Conservation (phyloP, 257 asterid genomes). For the Capsicum rhomboideum region DNA sequence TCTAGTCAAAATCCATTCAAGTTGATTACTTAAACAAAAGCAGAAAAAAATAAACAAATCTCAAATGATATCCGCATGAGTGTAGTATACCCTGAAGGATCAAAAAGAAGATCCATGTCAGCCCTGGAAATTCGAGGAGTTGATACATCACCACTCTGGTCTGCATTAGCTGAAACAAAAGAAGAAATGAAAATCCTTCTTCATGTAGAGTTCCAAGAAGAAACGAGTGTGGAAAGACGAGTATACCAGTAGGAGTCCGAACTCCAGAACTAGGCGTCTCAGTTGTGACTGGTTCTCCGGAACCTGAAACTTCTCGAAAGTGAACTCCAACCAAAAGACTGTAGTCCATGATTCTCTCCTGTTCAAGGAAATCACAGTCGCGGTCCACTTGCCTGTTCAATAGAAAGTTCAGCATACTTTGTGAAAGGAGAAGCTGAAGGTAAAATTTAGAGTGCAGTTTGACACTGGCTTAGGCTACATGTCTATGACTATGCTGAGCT, state of each 20-base stretch:
- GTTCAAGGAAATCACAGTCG: slow-evolving; percentile 93
- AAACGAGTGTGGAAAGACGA: not conserved
- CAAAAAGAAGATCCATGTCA: slow-evolving; percentile 22
- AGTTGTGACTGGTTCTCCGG: slow-evolving; percentile 45
- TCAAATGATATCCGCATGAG: not conserved
- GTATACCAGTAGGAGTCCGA: slow-evolving; percentile 30
- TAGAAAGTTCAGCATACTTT: not conserved
- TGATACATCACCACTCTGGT: slow-evolving; percentile 21
- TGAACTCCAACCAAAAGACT: slow-evolving; percentile 88
- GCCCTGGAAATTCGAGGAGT: slow-evolving; percentile 24
- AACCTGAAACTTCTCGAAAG: slow-evolving; percentile 54
- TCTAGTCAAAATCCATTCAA: not conserved
- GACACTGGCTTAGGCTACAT: not conserved
- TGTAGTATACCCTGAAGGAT: slow-evolving; percentile 29
- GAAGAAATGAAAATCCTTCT: not conserved
- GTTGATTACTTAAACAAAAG: not conserved
- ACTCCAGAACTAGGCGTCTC: slow-evolving; percentile 15
- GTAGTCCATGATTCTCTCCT: slow-evolving; percentile 92
- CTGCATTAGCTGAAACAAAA: slow-evolving; percentile 21
- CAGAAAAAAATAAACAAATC: not conserved
- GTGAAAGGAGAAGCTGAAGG: not conserved
- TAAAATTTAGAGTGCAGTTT: not conserved
- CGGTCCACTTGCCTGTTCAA: slow-evolving; percentile 74
- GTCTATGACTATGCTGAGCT: not conserved
- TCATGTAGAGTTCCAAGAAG: not conserved